Conservation (phyloP, 2,329 filamentous ascomycete species). For the Cordyceps cateniannulata region DNA sequence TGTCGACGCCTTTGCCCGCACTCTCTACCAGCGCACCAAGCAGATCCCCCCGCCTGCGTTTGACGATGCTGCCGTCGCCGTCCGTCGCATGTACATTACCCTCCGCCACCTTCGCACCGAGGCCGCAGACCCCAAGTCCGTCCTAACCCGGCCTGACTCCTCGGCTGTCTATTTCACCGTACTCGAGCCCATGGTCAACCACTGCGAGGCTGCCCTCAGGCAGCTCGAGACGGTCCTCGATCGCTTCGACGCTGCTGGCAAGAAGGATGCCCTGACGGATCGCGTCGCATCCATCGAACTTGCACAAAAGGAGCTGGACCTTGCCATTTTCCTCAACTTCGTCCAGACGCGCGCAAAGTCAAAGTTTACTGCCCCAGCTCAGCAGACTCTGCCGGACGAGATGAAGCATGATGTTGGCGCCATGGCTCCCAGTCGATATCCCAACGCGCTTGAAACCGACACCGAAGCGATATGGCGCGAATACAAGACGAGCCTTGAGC, state of each 20-base stretch:
- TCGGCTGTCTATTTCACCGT: constrained; percentile 34
- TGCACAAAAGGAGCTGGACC: constrained; percentile 43
- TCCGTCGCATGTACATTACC: constrained; percentile 48
- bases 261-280: constrained; percentile 29
- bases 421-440: constrained; percentile 41
- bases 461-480: constrained; percentile 51
- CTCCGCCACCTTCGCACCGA: constrained; percentile 53
- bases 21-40: constrained; percentile 48
- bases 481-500: constrained; percentile 51
- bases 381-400: constrained; percentile 37
- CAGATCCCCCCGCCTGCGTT: constrained; percentile 39
- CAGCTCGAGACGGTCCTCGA: constrained; percentile 48
- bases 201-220: constrained; percentile 48
- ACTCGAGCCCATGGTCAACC: constrained; percentile 45
- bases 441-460: constrained; percentile 33
- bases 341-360: constrained; percentile 45
- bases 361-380: constrained; percentile 32
- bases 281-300: constrained; percentile 38
- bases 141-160: constrained; percentile 38
- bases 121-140: constrained; percentile 49
- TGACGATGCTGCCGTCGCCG: constrained; percentile 40
- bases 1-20: constrained; percentile 48
- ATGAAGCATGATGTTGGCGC: constrained; percentile 56
- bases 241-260: constrained; percentile 31
- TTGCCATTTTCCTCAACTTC: constrained; percentile 51